Conservation (phyloP, 2,329 filamentous ascomycete genomes). For the Arthrobotrys musiformis region DNA sequence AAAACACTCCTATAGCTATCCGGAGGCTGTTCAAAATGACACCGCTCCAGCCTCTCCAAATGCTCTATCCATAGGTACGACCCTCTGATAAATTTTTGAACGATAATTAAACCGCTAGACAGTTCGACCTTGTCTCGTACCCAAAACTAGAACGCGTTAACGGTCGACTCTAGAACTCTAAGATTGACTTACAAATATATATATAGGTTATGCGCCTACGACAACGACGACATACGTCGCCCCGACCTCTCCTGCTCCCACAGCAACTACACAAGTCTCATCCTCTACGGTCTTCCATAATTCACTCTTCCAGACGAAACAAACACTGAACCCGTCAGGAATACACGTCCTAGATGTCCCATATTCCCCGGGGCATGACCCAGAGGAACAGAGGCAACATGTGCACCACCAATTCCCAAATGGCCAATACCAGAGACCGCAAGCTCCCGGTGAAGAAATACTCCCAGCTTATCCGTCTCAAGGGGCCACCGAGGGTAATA, state of each 20-base stretch:
- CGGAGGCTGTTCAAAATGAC: not conserved
- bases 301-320: conserved; percentile 14
- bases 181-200: too few relatives aligned
- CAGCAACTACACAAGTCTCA: not conserved
- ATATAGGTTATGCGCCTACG: not conserved
- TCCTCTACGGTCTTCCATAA: conserved; percentile 14
- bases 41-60: not conserved
- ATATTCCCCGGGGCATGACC: conserved; percentile 6
- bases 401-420: not conserved
- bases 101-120: too few relatives aligned
- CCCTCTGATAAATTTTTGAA: not conserved
- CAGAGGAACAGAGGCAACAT: conserved; percentile 12
- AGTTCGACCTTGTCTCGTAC: too few relatives aligned
- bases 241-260: not conserved
- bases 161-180: too few relatives aligned
- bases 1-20: not conserved
- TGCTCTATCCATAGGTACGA: not conserved
- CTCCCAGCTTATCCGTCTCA: not conserved
- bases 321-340: conserved; percentile 10
- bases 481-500: not conserved
- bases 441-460: conserved; percentile 5
- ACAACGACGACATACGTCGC: not conserved
- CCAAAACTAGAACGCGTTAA: too few relatives aligned
- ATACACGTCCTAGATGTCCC: conserved; percentile 9
- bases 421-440: conserved; percentile 2